phyloP scores from a whole-genome alignment of 768 basidiomycete species.

The Tricholoma matsutake region DNA sequence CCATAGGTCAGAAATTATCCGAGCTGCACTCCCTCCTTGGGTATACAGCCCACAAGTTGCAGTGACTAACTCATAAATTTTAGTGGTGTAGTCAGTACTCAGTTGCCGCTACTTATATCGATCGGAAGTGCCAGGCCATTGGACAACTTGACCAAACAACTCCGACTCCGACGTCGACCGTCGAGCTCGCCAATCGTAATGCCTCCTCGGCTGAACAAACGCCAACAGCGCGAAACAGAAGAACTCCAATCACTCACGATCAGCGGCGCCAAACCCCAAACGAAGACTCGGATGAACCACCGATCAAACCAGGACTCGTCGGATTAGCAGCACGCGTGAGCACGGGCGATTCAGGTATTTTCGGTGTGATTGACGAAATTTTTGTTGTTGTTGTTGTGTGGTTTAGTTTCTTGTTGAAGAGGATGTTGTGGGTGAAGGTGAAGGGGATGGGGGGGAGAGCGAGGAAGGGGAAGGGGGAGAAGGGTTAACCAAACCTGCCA shows the following conservation, averaged over 20 bases:
- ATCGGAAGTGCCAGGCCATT: too few species aligned
- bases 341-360: slow-evolving; percentile 27
- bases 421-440: slow-evolving; percentile 20
- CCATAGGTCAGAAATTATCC: too few species aligned
- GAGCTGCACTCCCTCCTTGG: too few species aligned
- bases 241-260: slow-evolving; percentile 58
- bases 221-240: slow-evolving; percentile 83
- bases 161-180: background rate
- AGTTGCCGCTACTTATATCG: too few species aligned
- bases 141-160: background rate
- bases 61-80: too few species aligned
- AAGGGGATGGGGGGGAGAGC: slow-evolving; percentile 21
- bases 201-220: slow-evolving; percentile 76
- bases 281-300: slow-evolving; percentile 35
- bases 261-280: slow-evolving; percentile 20
- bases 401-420: slow-evolving; percentile 36
- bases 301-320: slow-evolving; percentile 6
- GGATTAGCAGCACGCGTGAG: too few species aligned
- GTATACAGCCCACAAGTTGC: too few species aligned
- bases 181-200: slow-evolving; percentile 20
- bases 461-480: slow-evolving; percentile 32
- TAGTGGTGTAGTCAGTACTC: too few species aligned
- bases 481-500: slow-evolving; percentile 24
- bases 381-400: too few species aligned
- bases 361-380: slow-evolving; percentile 4